These are phyloP conservation scores for Calonectria pauciramosa DNA, from an alignment of 2,329 filamentous ascomycete genomes.

Conservation along the genomic window DNA sequence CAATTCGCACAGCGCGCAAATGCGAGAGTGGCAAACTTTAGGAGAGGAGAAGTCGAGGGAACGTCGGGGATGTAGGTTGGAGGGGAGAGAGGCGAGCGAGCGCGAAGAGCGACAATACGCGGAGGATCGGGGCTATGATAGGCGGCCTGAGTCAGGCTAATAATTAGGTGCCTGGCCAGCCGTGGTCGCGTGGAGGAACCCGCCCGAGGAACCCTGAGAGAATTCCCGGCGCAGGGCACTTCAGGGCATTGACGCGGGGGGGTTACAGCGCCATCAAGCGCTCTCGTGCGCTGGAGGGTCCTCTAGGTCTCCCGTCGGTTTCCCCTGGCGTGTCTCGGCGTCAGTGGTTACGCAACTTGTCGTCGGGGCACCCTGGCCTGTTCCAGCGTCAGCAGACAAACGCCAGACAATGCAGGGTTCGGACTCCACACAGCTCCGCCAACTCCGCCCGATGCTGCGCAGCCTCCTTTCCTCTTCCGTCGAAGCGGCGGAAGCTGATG, in stretches of 20 bases:
- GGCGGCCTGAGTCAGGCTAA: constrained; percentile 10
- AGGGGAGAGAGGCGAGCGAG: not conserved
- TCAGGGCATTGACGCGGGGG: constrained; percentile 2
- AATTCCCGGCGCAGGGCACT: not conserved
- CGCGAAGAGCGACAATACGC: not conserved
- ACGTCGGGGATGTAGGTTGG: constrained; percentile 25
- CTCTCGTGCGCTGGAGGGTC: not conserved
- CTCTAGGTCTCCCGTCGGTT: not conserved
- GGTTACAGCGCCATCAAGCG: not conserved
- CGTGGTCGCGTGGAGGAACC: constrained; percentile 4
- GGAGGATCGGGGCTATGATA: not conserved
- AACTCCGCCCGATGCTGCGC: constrained; percentile 4
- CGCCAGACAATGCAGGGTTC: constrained; percentile 7
- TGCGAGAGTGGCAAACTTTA: constrained; percentile 23
- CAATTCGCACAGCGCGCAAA: constrained; percentile 27
- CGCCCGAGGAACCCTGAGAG: not conserved
- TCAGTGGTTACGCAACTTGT: constrained; percentile 12
- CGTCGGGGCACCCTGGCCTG: constrained; percentile 3
- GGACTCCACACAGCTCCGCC: not conserved
- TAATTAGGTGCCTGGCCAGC: constrained; percentile 13
- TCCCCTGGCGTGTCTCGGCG: constrained; percentile 7
- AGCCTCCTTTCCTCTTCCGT: constrained; percentile 2
- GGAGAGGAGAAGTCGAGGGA: constrained; percentile 36
- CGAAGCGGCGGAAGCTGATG: constrained; percentile 1
- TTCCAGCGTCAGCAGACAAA: constrained; percentile 10